phyloP scores from a whole-genome alignment of 208 protist genomes.

The Endotrypanum monterogeii region DNA sequence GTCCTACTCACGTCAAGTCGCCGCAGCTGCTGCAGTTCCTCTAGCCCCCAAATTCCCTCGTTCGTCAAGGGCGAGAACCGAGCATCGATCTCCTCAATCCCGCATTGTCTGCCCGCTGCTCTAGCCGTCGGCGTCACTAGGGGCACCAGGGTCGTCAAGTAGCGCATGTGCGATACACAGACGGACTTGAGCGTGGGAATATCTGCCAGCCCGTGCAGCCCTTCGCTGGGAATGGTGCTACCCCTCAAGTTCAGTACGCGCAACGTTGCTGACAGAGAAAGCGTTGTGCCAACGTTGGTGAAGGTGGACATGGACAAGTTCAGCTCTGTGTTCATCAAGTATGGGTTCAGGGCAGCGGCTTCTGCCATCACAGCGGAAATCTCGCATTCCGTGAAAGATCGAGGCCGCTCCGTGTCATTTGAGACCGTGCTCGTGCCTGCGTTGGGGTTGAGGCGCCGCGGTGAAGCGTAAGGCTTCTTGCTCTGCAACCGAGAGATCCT shows the following conservation, averaged over 20 bases:
- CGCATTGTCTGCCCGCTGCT: constrained; percentile 18
- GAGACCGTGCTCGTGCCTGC: not conserved
- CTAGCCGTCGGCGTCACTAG: constrained; percentile 43
- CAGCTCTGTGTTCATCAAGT: constrained; percentile 40
- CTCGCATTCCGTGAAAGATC: not conserved
- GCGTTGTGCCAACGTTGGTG: constrained; percentile 34
- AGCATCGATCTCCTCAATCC: constrained; percentile 64
- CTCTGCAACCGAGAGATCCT: not conserved
- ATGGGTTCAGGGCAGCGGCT: constrained; percentile 33
- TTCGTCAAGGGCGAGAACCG: constrained; percentile 50
- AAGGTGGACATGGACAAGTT: constrained; percentile 71
- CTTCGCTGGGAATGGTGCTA: constrained; percentile 51
- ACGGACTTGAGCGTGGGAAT: constrained; percentile 46
- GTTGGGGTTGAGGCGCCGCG: constrained; percentile 11
- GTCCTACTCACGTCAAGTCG: constrained; percentile 68
- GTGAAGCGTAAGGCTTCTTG: not conserved
- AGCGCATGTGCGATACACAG: constrained; percentile 55
- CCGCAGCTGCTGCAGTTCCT: constrained; percentile 39
- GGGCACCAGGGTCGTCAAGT: constrained; percentile 41
- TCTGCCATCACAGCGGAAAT: constrained; percentile 12
- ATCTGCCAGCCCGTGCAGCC: constrained; percentile 47
- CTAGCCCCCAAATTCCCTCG: constrained; percentile 36
- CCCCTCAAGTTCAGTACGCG: constrained; percentile 53
- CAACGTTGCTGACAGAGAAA: constrained; percentile 41
- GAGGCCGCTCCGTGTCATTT: not conserved